Evolutionary conservation across 2,329 filamentous ascomycete species (phyloP).

Genomic region (Alternaria consortialis): DNA sequence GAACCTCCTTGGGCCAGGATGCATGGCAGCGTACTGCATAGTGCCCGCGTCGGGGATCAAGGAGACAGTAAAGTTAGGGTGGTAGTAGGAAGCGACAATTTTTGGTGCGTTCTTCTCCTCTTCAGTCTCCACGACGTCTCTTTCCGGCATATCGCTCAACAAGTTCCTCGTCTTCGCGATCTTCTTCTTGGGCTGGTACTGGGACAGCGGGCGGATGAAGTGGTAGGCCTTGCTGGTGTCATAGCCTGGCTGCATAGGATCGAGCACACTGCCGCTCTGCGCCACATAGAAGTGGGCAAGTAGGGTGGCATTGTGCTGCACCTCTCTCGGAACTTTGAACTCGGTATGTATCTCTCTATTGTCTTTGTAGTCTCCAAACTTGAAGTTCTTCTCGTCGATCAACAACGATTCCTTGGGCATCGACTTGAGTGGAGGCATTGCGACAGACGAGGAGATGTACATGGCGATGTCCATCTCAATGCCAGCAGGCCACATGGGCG

Average conservation of each 20-base stretch:
- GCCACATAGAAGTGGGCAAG: constrained; percentile 95
- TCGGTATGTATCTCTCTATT: constrained; percentile 78
- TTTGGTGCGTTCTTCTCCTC: constrained; percentile 67
- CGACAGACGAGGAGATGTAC: constrained; percentile 80
- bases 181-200: constrained; percentile 93
- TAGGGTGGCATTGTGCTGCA: constrained; percentile 91
- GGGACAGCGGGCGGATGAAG: constrained; percentile 84
- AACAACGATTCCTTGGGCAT: constrained; percentile 75
- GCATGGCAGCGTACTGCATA: constrained; percentile 70
- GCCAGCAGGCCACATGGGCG: constrained; percentile 87
- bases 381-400: constrained; percentile 81
- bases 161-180: constrained; percentile 86
- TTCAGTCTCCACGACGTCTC: constrained; percentile 60
- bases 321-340: constrained; percentile 78
- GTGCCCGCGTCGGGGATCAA: constrained; percentile 83
- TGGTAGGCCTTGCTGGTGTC: constrained; percentile 80
- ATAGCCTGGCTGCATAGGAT: constrained; percentile 76
- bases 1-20: constrained; percentile 79
- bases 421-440: constrained; percentile 72
- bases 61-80: constrained; percentile 91
- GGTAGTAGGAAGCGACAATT: constrained; percentile 86
- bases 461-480: constrained; percentile 82
- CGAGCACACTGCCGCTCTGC: constrained; percentile 76
- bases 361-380: constrained; percentile 80
- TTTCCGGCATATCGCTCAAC: constrained; percentile 63